These are phyloP conservation scores for Flueggea neowawraea DNA, from an alignment of 441 rosid species.

Conservation along the genomic window DNA sequence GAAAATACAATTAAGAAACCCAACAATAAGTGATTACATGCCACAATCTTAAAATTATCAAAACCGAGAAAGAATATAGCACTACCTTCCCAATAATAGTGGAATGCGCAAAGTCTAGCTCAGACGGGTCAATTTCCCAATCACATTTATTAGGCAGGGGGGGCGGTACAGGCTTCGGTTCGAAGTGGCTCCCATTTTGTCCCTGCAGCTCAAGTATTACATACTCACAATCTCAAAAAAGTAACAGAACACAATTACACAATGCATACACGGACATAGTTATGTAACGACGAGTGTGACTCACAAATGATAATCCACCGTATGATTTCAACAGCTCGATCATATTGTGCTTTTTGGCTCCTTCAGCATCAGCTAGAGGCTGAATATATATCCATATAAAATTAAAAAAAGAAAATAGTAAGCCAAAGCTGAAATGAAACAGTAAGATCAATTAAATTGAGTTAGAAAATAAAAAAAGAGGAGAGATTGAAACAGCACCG, in stretches of 20 bases:
- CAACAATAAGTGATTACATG: not conserved
- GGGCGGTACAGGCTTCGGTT: slow-evolving; percentile 92
- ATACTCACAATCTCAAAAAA: not conserved
- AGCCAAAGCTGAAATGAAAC: not conserved
- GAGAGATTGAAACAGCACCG: slow-evolving; percentile 35
- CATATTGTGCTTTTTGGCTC: slow-evolving; percentile 83
- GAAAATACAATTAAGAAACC: too few relatives aligned
- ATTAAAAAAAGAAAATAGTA: not conserved
- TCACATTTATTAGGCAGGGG: slow-evolving; percentile 97
- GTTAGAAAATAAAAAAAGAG: not conserved
- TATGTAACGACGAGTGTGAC: slow-evolving; percentile 16
- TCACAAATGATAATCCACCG: slow-evolving; percentile 90
- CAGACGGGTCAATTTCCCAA: slow-evolving; percentile 99
- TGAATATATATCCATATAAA: slow-evolving; percentile 17
- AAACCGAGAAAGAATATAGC: not conserved
- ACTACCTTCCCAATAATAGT: slow-evolving; percentile 82
- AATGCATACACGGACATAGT: not conserved
- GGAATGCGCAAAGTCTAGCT: slow-evolving; percentile 84
- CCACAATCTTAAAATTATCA: not conserved
- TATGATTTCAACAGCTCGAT: slow-evolving; percentile 68
- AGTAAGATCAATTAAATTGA: not conserved
- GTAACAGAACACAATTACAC: not conserved
- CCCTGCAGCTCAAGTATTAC: slow-evolving; percentile 48
- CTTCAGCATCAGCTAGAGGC: slow-evolving; percentile 99
- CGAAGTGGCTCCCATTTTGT: slow-evolving; percentile 98